Percentiles rank a stretch among this genome's conserved stretches.
phyloP scores from a whole-genome alignment of 148 eudicot genomes.

The Camellia granthamiana region DNA sequence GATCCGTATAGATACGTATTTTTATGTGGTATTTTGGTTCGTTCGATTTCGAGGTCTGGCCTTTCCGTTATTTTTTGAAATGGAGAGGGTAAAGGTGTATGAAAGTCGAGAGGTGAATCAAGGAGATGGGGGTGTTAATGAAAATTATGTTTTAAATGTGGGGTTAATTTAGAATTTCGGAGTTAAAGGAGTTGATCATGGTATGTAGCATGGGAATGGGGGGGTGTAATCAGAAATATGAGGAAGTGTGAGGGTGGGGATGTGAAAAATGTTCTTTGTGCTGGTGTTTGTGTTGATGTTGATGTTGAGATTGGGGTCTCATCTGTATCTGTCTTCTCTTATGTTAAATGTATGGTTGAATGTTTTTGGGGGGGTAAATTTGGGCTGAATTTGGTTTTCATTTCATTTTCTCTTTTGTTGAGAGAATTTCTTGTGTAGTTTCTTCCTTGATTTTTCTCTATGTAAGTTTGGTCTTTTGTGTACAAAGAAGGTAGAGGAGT shows the following conservation, averaged over 20 bases:
- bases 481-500: too few relatives aligned
- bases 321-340: too few relatives aligned
- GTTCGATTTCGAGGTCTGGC: slow-evolving; percentile 3
- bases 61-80: slow-evolving; percentile 19
- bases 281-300: neutral
- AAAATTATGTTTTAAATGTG: neutral
- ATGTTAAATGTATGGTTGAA: too few relatives aligned
- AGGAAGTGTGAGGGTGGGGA: neutral
- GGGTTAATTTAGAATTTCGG: neutral
- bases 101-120: neutral
- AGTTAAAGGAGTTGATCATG: neutral
- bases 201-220: neutral
- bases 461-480: neutral
- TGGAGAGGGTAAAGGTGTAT: slow-evolving; percentile 1
- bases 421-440: too few relatives aligned
- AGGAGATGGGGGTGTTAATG: neutral
- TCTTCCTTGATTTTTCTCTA: too few relatives aligned
- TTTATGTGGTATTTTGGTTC: neutral
- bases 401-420: neutral
- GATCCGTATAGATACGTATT: neutral
- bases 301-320: neutral
- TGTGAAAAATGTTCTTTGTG: neutral
- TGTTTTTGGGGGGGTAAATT: neutral
- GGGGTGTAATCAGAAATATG: neutral
- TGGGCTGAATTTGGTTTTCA: neutral